Conservation (phyloP, 768 basidiomycete species). For the Pleurotus giganteus region DNA sequence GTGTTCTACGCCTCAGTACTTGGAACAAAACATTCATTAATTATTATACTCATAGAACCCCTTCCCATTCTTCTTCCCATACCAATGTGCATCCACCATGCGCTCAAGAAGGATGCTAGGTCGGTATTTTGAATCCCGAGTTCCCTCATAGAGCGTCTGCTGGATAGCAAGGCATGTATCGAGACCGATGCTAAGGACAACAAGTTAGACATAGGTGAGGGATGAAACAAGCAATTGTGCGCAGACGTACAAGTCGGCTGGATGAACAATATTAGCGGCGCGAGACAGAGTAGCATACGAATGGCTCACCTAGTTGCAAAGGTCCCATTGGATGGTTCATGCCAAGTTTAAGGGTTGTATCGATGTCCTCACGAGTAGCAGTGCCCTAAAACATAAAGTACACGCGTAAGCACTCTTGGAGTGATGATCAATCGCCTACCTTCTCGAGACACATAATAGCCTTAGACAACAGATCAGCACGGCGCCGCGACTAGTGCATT, state of each 20-base stretch:
- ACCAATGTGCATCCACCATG: constrained; percentile 97
- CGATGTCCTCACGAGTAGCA: constrained; percentile 93
- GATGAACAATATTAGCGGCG: constrained; percentile 1
- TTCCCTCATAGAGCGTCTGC: constrained; percentile 83
- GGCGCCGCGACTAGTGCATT: background rate
- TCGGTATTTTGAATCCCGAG: constrained; percentile 92
- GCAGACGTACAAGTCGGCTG: constrained; percentile 55
- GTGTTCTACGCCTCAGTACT: too few species aligned
- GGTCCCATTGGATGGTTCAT: constrained; percentile 98
- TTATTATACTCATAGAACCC: constrained; percentile 87
- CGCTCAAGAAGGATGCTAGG: constrained; percentile 86
- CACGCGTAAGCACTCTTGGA: too few species aligned
- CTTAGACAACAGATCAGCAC: constrained; percentile 28
- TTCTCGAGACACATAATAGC: constrained; percentile 94
- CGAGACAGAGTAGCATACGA: background rate
- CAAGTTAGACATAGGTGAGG: constrained; percentile 1
- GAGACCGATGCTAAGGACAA: constrained; percentile 80
- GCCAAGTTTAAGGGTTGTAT: constrained; percentile 89
- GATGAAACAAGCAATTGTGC: background rate
- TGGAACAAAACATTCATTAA: constrained; percentile 10
- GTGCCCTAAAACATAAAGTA: constrained; percentile 53
- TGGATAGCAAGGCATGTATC: constrained; percentile 96
- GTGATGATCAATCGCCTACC: constrained; percentile 35
- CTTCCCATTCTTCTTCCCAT: constrained; percentile 89
- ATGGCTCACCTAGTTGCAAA: constrained; percentile 68